Evolutionary conservation across 1,284 basidiomycete genomes (phyloP).

Genomic region (Boletus semigastroideus): DNA sequence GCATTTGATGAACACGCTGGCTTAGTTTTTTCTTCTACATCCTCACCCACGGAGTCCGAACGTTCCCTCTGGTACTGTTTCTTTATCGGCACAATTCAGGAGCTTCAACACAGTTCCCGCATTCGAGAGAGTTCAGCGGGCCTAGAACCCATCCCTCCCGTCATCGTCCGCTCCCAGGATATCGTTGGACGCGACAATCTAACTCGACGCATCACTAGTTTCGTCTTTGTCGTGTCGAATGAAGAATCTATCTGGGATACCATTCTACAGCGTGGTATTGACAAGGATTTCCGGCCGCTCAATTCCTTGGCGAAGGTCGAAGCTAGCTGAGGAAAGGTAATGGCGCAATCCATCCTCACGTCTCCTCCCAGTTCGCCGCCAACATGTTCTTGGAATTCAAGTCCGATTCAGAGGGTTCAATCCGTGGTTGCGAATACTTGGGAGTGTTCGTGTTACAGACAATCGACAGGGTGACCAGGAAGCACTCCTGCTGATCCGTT

Average conservation of each 20-base stretch:
- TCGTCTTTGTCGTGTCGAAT: conserved; percentile 9
- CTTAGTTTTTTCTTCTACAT: background rate
- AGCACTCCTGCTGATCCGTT: too few relatives aligned
- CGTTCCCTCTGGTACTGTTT: conserved; percentile 1
- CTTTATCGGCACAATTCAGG: conserved; percentile 4
- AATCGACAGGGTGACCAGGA: too few relatives aligned
- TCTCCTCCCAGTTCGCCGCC: conserved; percentile 23
- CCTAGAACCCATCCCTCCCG: conserved; percentile 19
- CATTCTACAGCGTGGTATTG: conserved; percentile 13
- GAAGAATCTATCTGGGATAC: conserved; percentile 18
- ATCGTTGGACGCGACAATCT: conserved; percentile 10
- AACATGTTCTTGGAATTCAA: conserved; percentile 26
- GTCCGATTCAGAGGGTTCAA: background rate
- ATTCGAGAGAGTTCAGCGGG: conserved; percentile 2
- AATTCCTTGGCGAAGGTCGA: conserved; percentile 1
- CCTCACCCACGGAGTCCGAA: background rate
- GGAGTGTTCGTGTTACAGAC: conserved; percentile 23
- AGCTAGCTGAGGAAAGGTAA: background rate
- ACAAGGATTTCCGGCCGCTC: conserved; percentile 7
- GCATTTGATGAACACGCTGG: conserved; percentile 11
- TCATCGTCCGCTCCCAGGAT: conserved; percentile 21
- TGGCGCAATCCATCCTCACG: background rate
- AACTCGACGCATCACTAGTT: background rate
- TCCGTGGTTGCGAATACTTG: conserved; percentile 19
- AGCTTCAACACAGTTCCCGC: conserved; percentile 11